Percentiles rank a stretch among this genome's conserved stretches.
phyloP scores from a whole-genome alignment of 2,329 filamentous ascomycete genomes.

The Colletotrichum sp. region DNA sequence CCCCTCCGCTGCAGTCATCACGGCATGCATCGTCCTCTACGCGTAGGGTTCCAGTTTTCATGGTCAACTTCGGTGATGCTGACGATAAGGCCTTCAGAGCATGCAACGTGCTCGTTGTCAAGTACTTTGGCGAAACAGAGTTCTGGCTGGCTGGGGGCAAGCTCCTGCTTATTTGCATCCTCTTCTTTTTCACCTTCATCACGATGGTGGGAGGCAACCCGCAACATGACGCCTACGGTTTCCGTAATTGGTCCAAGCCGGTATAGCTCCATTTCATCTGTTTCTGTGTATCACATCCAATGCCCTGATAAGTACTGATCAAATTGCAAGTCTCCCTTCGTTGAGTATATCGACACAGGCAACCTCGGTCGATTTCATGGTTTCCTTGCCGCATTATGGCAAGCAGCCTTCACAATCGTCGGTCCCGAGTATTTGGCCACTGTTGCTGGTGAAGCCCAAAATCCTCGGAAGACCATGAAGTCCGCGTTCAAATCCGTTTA shows the following conservation, averaged over 20 bases:
- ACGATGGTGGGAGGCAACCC: constrained; percentile 68
- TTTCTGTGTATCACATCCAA: not conserved
- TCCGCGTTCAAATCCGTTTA: constrained; percentile 76
- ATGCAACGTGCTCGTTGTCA: constrained; percentile 41
- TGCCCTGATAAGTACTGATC: not conserved
- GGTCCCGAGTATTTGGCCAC: constrained; percentile 73
- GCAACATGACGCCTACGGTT: constrained; percentile 64
- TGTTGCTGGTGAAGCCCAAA: constrained; percentile 73
- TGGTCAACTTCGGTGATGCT: not conserved
- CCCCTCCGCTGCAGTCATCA: constrained; percentile 24
- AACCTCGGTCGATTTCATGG: constrained; percentile 72
- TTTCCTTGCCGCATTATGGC: constrained; percentile 71
- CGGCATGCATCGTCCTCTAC: constrained; percentile 1
- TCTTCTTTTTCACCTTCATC: constrained; percentile 66
- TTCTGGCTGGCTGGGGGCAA: constrained; percentile 69
- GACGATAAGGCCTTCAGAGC: not conserved
- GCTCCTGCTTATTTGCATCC: constrained; percentile 64
- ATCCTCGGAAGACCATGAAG: constrained; percentile 68
- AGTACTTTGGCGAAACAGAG: constrained; percentile 73
- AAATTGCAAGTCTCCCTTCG: constrained; percentile 23
- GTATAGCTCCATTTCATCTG: not conserved
- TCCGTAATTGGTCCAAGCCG: constrained; percentile 65
- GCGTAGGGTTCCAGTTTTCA: not conserved
- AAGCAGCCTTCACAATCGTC: constrained; percentile 67
- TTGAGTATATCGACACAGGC: constrained; percentile 63